Evolutionary conservation across 805 yeast genomes (phyloP).

Genomic region (Dipodascus albidus): DNA sequence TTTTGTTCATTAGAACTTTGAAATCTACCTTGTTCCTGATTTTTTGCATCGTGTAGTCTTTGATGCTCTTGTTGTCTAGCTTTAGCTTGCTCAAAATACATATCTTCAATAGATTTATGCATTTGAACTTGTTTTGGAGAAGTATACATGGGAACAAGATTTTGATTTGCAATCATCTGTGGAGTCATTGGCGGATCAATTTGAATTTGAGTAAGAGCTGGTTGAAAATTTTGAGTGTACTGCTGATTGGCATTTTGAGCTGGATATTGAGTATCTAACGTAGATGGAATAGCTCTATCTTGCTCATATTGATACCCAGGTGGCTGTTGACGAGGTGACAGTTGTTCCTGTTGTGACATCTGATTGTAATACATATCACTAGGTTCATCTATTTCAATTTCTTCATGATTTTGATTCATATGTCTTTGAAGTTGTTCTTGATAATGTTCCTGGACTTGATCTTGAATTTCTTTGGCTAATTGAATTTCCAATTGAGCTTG

Average conservation of each 20-base stretch:
- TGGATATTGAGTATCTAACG: not conserved
- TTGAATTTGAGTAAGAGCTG: not conserved
- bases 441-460: not conserved
- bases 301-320: not conserved
- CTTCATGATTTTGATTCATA: not conserved
- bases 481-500: not conserved
- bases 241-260: not conserved
- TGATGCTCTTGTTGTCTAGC: not conserved
- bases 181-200: not conserved
- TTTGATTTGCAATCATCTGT: not conserved
- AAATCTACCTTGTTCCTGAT: not conserved
- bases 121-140: not conserved
- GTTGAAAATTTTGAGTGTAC: not conserved
- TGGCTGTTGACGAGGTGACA: too few relatives aligned
- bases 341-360: too few relatives aligned
- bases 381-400: too few relatives aligned
- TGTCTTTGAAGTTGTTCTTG: not conserved
- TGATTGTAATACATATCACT: too few relatives aligned
- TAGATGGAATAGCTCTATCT: not conserved
- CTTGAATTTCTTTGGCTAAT: not conserved
- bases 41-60: not conserved
- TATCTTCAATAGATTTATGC: not conserved
- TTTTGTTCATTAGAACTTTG: not conserved
- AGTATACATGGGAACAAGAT: not conserved
- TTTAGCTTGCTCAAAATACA: not conserved